Evolutionary conservation across 352 stramenopile genomes (phyloP), one percentile per base, ranked within the genome.

Genomic region (Globisporangium cystogenes): DNA sequence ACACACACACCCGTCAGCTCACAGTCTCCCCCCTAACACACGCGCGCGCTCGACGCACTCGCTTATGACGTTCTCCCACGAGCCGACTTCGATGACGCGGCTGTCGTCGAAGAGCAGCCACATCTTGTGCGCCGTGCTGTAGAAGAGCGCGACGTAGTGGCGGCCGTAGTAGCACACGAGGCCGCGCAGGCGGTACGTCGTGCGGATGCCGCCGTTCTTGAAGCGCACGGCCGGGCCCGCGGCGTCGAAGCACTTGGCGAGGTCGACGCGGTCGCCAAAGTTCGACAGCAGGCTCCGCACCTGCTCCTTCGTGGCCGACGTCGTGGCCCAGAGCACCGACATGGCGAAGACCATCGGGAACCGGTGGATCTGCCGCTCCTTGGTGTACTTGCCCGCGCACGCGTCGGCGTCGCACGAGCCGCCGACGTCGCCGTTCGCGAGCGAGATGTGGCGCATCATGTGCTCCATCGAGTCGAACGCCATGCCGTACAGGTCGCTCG

Each of bases 341-440:
- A 93, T 77, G 27, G 83, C 76, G 68, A 93, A 93, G 7, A 93
- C 83, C 72, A 90, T 90, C 5, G 83, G 83, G 49, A 93, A 93
- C 3, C 83, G 83, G 42, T 87, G 81, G 51, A 91, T 93, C 21
- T 86, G 74, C 5, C 81, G 77, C 64, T 93, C 79, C 45, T 90
- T 93, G 7, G 59, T 31, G 35, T 85, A 75, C 57, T 87, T 87
- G 47, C 77, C 80, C 11, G 60, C 55, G 57, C 79, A 91, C 15
- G 60, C 54, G 16, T 74, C 65, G 36, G 81, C 60, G 35, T 90
- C 73, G 52, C 79, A 93, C 4, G 68, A 71, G 0, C 65, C 67
- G 1, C 71, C 67, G 41, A 89, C 64, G 41, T 93, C 75, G 2
- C 60, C 63, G 18, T 82, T 73, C 42, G 82, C 64, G n/a, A 69